Percentiles rank a stretch among this genome's conserved stretches.
Conservation (phyloP, 345 rosid genomes). For the Corymbia maculata region DNA sequence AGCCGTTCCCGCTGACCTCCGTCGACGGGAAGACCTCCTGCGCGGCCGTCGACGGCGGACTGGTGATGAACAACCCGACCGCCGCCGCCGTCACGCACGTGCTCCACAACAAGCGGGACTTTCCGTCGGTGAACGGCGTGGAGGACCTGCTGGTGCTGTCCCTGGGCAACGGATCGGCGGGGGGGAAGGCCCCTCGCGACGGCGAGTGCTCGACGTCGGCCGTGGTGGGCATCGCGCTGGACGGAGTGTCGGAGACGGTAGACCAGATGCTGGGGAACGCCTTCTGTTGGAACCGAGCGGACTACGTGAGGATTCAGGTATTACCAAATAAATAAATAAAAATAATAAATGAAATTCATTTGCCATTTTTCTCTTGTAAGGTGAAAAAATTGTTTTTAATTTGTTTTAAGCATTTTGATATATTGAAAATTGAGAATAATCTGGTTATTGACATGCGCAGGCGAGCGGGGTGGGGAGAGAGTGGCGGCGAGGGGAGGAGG, state of each 20-base stretch:
- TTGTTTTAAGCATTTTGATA: neutral
- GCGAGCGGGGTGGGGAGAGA: conserved; percentile 40
- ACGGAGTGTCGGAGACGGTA: conserved; percentile 87
- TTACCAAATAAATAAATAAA: too few species aligned
- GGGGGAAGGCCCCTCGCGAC: conserved; percentile 22
- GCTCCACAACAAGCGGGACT: conserved; percentile 90
- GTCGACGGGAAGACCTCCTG: conserved; percentile 78
- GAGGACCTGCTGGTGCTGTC: conserved; percentile 85
- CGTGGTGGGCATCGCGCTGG: conserved; percentile 68
- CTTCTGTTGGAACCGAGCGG: conserved; percentile 83
- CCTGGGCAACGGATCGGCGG: conserved; percentile 58
- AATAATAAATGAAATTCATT: neutral
- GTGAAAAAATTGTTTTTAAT: neutral
- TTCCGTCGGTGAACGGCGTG: conserved; percentile 73
- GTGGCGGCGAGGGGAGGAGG: conserved; percentile 11
- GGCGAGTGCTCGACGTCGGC: conserved; percentile 66
- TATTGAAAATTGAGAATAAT: neutral
- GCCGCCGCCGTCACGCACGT: conserved; percentile 94
- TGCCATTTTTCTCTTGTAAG: neutral
- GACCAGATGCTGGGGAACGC: conserved; percentile 98
- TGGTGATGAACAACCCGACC: conserved; percentile 97
- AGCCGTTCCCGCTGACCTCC: conserved; percentile 59
- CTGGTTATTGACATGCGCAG: conserved; percentile 25
- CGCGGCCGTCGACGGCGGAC: conserved; percentile 82
- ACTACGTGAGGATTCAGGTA: conserved; percentile 98